These are phyloP conservation scores for Tetracladium maxilliforme DNA, from an alignment of 2,329 filamentous ascomycete species.

Conservation along the genomic window DNA sequence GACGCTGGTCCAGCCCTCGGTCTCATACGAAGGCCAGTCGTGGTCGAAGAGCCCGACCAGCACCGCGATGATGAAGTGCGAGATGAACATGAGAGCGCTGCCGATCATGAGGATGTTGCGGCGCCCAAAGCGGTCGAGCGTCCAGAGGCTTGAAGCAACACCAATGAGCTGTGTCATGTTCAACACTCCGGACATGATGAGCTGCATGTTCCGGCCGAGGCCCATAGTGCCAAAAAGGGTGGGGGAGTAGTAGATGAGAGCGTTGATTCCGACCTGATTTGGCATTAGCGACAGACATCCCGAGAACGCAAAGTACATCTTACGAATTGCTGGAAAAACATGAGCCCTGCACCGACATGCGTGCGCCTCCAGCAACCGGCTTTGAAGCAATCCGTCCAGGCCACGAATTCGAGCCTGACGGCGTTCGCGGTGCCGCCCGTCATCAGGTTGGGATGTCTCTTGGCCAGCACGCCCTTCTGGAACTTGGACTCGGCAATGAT, in stretches of 20 bases:
- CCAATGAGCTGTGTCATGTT: constrained; percentile 33
- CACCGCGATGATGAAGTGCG: constrained; percentile 33
- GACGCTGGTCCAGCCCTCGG: constrained; percentile 38
- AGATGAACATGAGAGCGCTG: constrained; percentile 26
- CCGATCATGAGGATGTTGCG: constrained; percentile 28
- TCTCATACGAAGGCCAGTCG: constrained; percentile 31
- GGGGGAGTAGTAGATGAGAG: constrained; percentile 46
- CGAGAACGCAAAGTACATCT: constrained; percentile 1
- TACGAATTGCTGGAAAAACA: constrained; percentile 39
- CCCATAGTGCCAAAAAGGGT: constrained; percentile 39
- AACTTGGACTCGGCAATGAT: constrained; percentile 37
- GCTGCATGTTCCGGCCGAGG: constrained; percentile 24
- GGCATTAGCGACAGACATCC: constrained; percentile 2
- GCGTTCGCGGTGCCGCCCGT: constrained; percentile 15
- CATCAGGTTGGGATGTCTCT: constrained; percentile 21
- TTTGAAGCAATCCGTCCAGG: constrained; percentile 33
- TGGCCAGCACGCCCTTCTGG: constrained; percentile 25
- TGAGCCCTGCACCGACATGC: constrained; percentile 32
- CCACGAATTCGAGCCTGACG: constrained; percentile 28
- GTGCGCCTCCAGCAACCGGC: constrained; percentile 32
- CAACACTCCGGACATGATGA: constrained; percentile 35
- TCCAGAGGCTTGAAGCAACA: constrained; percentile 28
- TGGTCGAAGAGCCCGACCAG: constrained; percentile 35
- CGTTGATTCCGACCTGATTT: constrained; percentile 32
- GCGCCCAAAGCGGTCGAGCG: constrained; percentile 30